Evolutionary conservation across 1,139 yeast species (phyloP).

Genomic region (Pichia kudriavzevii): DNA sequence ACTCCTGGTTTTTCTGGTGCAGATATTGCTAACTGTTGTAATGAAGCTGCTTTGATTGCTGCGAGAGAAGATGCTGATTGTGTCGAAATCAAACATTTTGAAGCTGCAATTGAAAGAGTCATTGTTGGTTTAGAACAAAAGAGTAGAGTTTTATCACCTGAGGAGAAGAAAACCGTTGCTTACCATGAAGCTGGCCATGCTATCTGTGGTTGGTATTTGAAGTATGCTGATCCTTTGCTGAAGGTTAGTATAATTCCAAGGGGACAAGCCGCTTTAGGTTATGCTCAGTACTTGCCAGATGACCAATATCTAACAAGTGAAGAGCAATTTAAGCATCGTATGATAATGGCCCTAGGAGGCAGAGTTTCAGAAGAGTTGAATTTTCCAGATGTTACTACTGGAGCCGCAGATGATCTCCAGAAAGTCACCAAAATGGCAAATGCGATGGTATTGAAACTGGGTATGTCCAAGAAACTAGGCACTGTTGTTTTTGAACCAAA

Average conservation of each 20-base stretch:
- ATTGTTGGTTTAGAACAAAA: slow-evolving; percentile 76
- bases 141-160: slow-evolving; percentile 58
- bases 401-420: slow-evolving; percentile 76
- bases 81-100: slow-evolving; percentile 59
- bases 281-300: slow-evolving; percentile 76
- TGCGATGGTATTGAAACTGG: slow-evolving; percentile 66
- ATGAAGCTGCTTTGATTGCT: slow-evolving; percentile 77
- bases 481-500: slow-evolving; percentile 23
- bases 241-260: slow-evolving; percentile 96
- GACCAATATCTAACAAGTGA: slow-evolving; percentile 62
- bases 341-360: slow-evolving; percentile 79
- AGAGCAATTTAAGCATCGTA: slow-evolving; percentile 61
- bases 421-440: slow-evolving; percentile 74
- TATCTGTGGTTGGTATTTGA: slow-evolving; percentile 91
- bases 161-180: slow-evolving; percentile 69
- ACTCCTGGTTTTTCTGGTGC: slow-evolving; percentile 87
- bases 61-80: slow-evolving; percentile 56
- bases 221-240: slow-evolving; percentile 83
- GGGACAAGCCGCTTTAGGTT: slow-evolving; percentile 79
- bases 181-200: slow-evolving; percentile 96
- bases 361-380: slow-evolving; percentile 73
- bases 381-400: slow-evolving; percentile 71
- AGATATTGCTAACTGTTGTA: slow-evolving; percentile 76
- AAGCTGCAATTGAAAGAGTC: slow-evolving; percentile 75
- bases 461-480: slow-evolving; percentile 69